Evolutionary conservation across 2,329 filamentous ascomycete genomes (phyloP).

Genomic region (Phymatotrichopsis omnivora): DNA sequence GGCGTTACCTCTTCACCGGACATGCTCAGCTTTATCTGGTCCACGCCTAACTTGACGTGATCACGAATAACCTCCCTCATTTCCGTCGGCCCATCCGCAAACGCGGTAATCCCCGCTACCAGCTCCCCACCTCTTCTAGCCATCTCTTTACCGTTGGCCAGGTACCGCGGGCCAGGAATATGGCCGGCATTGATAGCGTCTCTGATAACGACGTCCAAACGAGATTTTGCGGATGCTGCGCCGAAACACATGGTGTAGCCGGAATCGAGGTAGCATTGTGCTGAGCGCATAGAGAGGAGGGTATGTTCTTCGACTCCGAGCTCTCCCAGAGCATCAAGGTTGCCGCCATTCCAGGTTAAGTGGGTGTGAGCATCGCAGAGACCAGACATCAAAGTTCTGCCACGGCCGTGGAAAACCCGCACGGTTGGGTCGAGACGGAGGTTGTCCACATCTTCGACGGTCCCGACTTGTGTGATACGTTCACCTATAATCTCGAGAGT

Average conservation of each 20-base stretch:
- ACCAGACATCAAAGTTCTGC: conserved; percentile 43
- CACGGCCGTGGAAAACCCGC: conserved; percentile 36
- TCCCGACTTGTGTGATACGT: conserved; percentile 34
- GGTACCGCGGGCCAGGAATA: conserved; percentile 41
- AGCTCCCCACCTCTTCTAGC: conserved; percentile 40
- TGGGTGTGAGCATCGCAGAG: conserved; percentile 43
- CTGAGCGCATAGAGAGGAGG: conserved; percentile 38
- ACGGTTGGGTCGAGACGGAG: conserved; percentile 30
- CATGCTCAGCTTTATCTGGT: conserved; percentile 41
- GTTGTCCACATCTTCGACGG: conserved; percentile 32
- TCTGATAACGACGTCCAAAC: conserved; percentile 41
- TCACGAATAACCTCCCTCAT: conserved; percentile 38
- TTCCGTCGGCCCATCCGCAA: conserved; percentile 36
- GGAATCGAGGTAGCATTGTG: conserved; percentile 41
- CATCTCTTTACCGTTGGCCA: conserved; percentile 44
- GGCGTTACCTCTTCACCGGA: conserved; percentile 33
- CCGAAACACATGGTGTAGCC: conserved; percentile 45
- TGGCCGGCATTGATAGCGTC: conserved; percentile 43
- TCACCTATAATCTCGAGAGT: too few species aligned
- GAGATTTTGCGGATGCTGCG: conserved; percentile 40
- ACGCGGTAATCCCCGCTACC: conserved; percentile 35
- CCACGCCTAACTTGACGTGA: conserved; percentile 36
- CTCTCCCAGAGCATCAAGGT: conserved; percentile 38
- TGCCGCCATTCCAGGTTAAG: conserved; percentile 42
- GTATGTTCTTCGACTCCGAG: conserved; percentile 42